Evolutionary conservation across 257 asterid genomes (phyloP).

Genomic region (Solanum virginianum): DNA sequence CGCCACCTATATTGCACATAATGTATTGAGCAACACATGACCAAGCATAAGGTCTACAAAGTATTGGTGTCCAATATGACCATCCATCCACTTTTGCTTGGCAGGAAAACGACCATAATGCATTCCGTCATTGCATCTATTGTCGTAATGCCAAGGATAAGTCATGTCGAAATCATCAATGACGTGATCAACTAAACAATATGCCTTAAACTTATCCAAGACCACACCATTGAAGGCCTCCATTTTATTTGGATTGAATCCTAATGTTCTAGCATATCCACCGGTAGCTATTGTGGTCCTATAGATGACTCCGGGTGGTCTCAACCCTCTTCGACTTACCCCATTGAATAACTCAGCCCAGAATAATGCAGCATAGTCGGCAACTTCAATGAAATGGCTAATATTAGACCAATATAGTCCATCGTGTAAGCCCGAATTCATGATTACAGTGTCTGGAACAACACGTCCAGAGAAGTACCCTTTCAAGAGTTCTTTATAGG

Average conservation of each 20-base stretch:
- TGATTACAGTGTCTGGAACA: conserved; percentile 66
- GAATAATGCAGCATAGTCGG: conserved; percentile 53
- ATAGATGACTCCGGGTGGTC: conserved; percentile 44
- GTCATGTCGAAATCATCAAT: conserved; percentile 86
- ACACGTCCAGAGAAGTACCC: conserved; percentile 36
- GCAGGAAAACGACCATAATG: conserved; percentile 89
- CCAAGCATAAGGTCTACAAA: conserved; percentile 91
- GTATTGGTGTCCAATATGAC: conserved; percentile 78
- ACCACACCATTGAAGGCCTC: conserved; percentile 83
- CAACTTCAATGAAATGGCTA: conserved; percentile 39
- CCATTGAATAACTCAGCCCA: conserved; percentile 55
- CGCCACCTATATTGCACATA: conserved; percentile 23
- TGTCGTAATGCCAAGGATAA: conserved; percentile 88
- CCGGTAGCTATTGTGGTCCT: conserved; percentile 84
- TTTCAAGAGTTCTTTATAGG: conserved; percentile 31
- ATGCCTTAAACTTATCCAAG: conserved; percentile 54
- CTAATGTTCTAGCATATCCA: conserved; percentile 58
- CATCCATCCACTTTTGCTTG: conserved; percentile 78
- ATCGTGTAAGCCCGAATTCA: conserved; percentile 90
- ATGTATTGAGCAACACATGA: conserved; percentile 56
- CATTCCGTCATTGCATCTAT: conserved; percentile 85
- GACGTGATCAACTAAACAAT: conserved; percentile 34
- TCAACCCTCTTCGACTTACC: conserved; percentile 32
- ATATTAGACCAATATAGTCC: conserved; percentile 61
- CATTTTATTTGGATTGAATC: conserved; percentile 84